Base-by-base conservation (phyloP, 2,329 filamentous ascomycete species). In the Cadophora luteo-olivacea region DNA sequence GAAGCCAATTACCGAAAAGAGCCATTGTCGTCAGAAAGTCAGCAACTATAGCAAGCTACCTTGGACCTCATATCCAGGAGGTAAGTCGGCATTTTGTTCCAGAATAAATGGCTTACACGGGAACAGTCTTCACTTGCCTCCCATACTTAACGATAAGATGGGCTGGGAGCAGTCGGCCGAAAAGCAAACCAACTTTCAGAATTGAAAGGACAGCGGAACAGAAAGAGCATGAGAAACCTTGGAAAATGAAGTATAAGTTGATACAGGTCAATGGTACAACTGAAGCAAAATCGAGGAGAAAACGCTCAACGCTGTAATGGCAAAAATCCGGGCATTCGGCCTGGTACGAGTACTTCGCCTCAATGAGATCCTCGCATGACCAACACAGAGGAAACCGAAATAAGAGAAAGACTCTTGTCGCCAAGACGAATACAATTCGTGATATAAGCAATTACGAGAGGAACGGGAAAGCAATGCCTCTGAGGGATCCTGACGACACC, bases 1-100 rank as follows among this genome's bases (percentile, higher is more conserved):
- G 93, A 33, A 97, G 84, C 94, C 93, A 97, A 5, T 97, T 82
- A 32, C 85, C 90, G n/a, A 93, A 82, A 32, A 89, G 90, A 7
- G 88, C 88, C 1, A 92, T 79, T 61, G 84, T 76, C 7, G 83
- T 84, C 3, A 93, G 80, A 4, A 87, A 79, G 9, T 92, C 84
- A 0, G 91, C 89, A 16, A 88, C 80, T 71, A 97, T 88, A 5
- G 52, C 63, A 48, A 5, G 52, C 63, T 33, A 41, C 19, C 9
- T 65, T 65, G 24, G 58, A 58, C n/a, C 63, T 58, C 29, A 8
- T n/a, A n/a, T 16, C 19, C 25, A 22, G 49, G 32, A 25, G 3
- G 22, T 41, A 29, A 16, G 19, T 58, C 52, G 49, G 52, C 32
- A 9, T 14, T 38, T 38, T 7, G 12, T 38, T 38, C 29, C 29